Evolutionary conservation across 305 asterid species (phyloP), one percentile per base, ranked within the genome.

Genomic region (Rubia occidens): DNA sequence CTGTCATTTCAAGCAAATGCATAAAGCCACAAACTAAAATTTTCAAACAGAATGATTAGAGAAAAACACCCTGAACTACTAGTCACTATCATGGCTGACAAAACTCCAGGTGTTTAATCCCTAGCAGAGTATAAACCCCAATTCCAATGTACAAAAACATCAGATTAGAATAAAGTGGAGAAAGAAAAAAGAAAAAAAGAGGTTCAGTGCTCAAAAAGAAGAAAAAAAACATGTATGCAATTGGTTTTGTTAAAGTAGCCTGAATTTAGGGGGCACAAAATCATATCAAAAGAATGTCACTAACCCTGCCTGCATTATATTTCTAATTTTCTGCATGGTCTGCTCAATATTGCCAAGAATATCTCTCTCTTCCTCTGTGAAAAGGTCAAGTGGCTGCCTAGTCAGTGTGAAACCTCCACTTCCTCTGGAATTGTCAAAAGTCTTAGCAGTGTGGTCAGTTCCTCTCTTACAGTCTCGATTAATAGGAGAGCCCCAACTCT

Each of bases 361-460:
- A n/a, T 90, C 96, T 76, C 88, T 92, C 73, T 90, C 97, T 66
- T 94, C 99, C 15, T 78, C 86, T 1, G 96, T 83, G 78, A 94
- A 90, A 17, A 70, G 47, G 83, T 93, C 97, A 72, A 93, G 60
- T 17, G 88, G 88, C 83, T 87, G 87, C 81, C 83, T 85, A 2
- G 93, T 85, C 18, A 73, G 71, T 24, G 95, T 88, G 70, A 86
- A 67, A 59, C 76, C 74, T 42, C 65, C 85, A n/a, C 81, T 81
- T 58, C 80, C 69, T 66, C 74, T 77, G 37, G 82, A 81, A 77
- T 82, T 86, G 77, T 88, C 92, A 71, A 29, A 74, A 44, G 88
- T 78, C 72, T 69, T 80, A 42, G 76, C 64, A 64, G 83, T 78
- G 20, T 87, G 86, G 67, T 74, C 73, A 73, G 88, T 79, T 68